Conservation (phyloP, 2,329 filamentous ascomycete species). For the Cercospora sp. region DNA sequence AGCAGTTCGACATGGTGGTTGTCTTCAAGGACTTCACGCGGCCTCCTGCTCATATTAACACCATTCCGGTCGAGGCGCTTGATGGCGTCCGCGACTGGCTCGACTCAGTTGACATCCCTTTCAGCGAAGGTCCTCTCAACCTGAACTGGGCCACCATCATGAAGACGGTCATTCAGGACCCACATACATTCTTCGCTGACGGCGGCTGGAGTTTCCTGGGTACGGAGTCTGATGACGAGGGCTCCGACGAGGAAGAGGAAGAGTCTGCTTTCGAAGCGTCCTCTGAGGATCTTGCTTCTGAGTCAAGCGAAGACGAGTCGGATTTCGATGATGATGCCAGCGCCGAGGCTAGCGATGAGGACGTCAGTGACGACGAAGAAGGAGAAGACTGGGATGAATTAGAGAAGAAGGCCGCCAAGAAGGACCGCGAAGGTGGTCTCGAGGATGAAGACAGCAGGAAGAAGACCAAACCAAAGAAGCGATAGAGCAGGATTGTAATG, state of each 20-base stretch:
- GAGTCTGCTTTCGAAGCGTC: conserved; percentile 91
- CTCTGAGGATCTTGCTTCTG: conserved; percentile 74
- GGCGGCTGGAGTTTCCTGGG: conserved; percentile 94
- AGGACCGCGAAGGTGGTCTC: conserved; percentile 57
- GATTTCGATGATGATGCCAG: conserved; percentile 91
- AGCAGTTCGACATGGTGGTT: conserved; percentile 98
- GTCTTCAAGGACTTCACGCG: conserved; percentile 96
- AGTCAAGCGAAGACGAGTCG: conserved; percentile 81
- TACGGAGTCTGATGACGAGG: conserved; percentile 84
- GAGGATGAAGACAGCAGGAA: conserved; percentile 62
- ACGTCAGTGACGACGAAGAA: conserved; percentile 59
- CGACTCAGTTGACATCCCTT: conserved; percentile 92
- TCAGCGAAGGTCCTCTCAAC: conserved; percentile 91
- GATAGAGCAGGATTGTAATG: conserved; percentile 15
- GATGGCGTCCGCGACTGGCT: conserved; percentile 98
- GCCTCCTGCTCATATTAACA: conserved; percentile 93
- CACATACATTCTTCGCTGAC: conserved; percentile 91
- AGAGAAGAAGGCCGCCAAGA: conserved; percentile 76
- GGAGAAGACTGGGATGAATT: conserved; percentile 91
- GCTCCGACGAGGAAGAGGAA: conserved; percentile 72
- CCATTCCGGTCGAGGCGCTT: conserved; percentile 90
- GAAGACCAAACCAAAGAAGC: conserved; percentile 50
- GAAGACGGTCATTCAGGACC: conserved; percentile 95
- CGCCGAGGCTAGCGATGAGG: conserved; percentile 76
- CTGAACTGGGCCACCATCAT: conserved; percentile 99